Evolutionary conservation across 495 filamentous ascomycete genomes (phyloP).

Genomic region (Xylona heveae): DNA sequence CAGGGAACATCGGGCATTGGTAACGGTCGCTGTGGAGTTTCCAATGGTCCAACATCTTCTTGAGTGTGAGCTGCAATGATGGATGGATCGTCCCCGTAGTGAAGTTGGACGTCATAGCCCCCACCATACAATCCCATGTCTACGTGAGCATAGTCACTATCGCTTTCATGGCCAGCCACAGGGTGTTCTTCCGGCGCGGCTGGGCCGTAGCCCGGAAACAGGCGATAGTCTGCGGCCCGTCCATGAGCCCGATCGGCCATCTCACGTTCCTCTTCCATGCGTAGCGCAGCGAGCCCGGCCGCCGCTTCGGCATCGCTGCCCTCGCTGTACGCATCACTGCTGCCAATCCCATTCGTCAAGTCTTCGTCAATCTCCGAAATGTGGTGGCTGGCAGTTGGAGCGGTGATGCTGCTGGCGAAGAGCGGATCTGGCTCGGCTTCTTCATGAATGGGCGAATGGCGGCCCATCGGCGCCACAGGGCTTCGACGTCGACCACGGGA

Average conservation of each 20-base stretch:
- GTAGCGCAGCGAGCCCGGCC: conserved; percentile 66
- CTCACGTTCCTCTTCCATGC: conserved; percentile 50
- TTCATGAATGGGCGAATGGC: conserved; percentile 11
- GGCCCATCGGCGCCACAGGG: conserved; percentile 9
- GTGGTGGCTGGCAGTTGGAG: conserved; percentile 22
- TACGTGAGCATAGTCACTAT: conserved; percentile 49
- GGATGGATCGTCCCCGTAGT: conserved; percentile 42
- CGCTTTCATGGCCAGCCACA: conserved; percentile 25
- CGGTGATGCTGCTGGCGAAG: conserved; percentile 2
- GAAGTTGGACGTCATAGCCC: conserved; percentile 48
- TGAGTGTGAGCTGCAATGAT: conserved; percentile 18
- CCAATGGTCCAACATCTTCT: too few relatives aligned
- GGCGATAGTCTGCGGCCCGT: conserved; percentile 15
- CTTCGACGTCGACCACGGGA: conserved; percentile 11
- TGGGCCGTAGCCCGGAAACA: conserved; percentile 8
- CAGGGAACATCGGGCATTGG: conserved; percentile 8
- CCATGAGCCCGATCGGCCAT: conserved; percentile 35
- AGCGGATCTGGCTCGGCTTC: conserved; percentile 6
- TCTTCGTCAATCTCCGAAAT: too few relatives aligned
- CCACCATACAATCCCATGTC: conserved; percentile 56
- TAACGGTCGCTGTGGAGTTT: conserved; percentile 2
- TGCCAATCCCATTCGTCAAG: too few relatives aligned
- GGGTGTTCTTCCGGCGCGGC: conserved; percentile 19
- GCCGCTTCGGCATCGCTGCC: conserved; percentile 84
- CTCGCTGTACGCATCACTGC: conserved; percentile 37